Percentiles rank a stretch among this genome's conserved stretches.
Conservation (phyloP, 1,284 basidiomycete genomes). For the Ustilago sp. region DNA sequence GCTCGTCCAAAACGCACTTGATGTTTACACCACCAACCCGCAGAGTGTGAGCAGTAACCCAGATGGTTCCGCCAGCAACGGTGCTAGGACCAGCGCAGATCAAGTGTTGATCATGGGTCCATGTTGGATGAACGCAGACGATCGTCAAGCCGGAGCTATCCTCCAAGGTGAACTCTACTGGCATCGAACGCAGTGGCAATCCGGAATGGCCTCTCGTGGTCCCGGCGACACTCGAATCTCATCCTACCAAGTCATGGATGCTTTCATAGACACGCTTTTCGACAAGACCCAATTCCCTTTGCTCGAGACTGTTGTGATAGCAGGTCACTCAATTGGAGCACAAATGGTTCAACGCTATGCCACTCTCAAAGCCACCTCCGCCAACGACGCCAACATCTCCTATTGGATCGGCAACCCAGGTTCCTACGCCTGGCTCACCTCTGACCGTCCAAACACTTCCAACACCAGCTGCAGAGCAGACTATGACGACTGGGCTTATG, state of each 20-base stretch:
- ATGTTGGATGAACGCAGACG: conserved; percentile 57
- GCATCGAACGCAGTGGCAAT: conserved; percentile 56
- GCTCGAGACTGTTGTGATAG: conserved; percentile 55
- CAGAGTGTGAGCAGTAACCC: conserved; percentile 20
- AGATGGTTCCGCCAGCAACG: conserved; percentile 9
- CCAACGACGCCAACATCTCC: conserved; percentile 56
- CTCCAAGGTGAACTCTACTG: conserved; percentile 54
- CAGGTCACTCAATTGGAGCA: conserved; percentile 65
- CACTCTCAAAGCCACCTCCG: conserved; percentile 42
- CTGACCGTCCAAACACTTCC: conserved; percentile 38
- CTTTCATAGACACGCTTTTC: conserved; percentile 56
- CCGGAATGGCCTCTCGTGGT: conserved; percentile 44
- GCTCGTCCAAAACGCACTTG: conserved; percentile 55
- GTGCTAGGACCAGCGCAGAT: conserved; percentile 15
- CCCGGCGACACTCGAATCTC: conserved; percentile 42
- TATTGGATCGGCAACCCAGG: conserved; percentile 66
- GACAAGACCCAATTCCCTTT: conserved; percentile 55
- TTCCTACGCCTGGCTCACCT: conserved; percentile 56
- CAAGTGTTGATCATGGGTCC: conserved; percentile 59
- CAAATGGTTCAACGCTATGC: conserved; percentile 62
- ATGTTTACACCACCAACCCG: conserved; percentile 38
- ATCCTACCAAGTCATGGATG: conserved; percentile 57
- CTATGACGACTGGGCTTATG: conserved; percentile 56
- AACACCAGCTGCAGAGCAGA: conserved; percentile 23
- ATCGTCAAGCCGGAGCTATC: conserved; percentile 47